Base-by-base conservation (phyloP, 2,329 filamentous ascomycete genomes). In the Cytospora chrysosperma region DNA sequence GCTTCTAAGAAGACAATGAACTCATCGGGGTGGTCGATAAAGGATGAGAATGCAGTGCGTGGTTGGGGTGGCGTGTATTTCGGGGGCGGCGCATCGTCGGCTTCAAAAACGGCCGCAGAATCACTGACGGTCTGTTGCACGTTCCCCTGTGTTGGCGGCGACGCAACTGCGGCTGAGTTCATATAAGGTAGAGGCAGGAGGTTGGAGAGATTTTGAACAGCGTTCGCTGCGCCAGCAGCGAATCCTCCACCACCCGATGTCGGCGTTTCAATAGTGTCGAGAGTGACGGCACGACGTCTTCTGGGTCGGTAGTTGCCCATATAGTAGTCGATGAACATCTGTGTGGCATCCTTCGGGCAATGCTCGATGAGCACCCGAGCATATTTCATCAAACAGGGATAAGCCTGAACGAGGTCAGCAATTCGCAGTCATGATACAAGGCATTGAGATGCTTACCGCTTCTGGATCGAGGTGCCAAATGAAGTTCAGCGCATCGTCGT, bases 1-100 rank as follows among this genome's bases (percentile, higher is more conserved):
- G 93, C 92, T 76, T 99, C 94, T 0, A 99, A 81, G 73, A 99
- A 99, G 19, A 87, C 80, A 67, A 98, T 94, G 70, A 99, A 98
- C 71, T 97, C 88, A 63, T 93, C 86, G 0, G 95, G 85, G 72
- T 97, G 93, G 71, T 97, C 94, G 65, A 99, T 93, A 71, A 99
- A 99, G 0, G 92, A 94, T 1, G 95, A 97, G 71, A 99, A 99
- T 0, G 95, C 94, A 1, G 89, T 93, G 65, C 94, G 83, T 6
- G 95, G 94, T 63, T 89, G 90, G 0, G 95, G 94, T 2, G 90
- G 82, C 6, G 85, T 87, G 75, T 99, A 99, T 67, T 85, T 82
- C 4, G 80, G 78, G 4, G 76, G 70, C 0, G 78, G 72, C 32
- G 75, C 70, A 56, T 80, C 74, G 52, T 87, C 74, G 65, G 82